Conservation (phyloP, 768 basidiomycete species). For the Suillus subaureus region DNA sequence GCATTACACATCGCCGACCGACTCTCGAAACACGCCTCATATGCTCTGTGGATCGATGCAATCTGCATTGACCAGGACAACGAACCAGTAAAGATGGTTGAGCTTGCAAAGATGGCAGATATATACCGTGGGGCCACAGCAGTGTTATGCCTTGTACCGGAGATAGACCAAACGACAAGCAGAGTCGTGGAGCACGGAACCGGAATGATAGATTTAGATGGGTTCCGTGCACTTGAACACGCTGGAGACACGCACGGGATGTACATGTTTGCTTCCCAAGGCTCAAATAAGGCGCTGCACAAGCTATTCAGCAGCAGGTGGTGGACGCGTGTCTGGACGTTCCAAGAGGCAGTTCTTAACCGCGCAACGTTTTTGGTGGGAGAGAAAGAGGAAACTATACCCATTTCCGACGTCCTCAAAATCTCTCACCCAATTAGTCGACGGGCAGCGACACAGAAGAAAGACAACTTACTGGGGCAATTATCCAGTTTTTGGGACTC, state of each 20-base stretch:
- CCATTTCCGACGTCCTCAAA: constrained; percentile 11
- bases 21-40: constrained; percentile 10
- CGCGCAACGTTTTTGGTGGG: constrained; percentile 6
- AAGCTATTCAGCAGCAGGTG: constrained; percentile 10
- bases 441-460: constrained; percentile 8
- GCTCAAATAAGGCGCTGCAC: constrained; percentile 1
- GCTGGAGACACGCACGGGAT: constrained; percentile 12
- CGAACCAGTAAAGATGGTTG: constrained; percentile 1
- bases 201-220: constrained; percentile 9
- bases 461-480: constrained; percentile 7
- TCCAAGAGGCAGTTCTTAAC: constrained; percentile 12
- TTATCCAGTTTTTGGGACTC: constrained; percentile 11
- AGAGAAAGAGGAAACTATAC: constrained; percentile 8
- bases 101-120: constrained; percentile 8
- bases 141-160: constrained; percentile 11
- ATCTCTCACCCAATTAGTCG: constrained; percentile 7
- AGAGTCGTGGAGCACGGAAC: constrained; percentile 4
- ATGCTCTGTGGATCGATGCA: constrained; percentile 12
- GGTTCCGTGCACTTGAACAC: constrained; percentile 7
- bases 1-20: constrained; percentile 9
- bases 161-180: constrained; percentile 3
- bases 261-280: constrained; percentile 12
- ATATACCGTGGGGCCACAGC: constrained; percentile 10
- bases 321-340: constrained; percentile 13
- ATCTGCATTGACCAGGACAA: constrained; percentile 9